Conservation (phyloP, 2,329 filamentous ascomycete genomes). For the Fusarium coffeatum region DNA sequence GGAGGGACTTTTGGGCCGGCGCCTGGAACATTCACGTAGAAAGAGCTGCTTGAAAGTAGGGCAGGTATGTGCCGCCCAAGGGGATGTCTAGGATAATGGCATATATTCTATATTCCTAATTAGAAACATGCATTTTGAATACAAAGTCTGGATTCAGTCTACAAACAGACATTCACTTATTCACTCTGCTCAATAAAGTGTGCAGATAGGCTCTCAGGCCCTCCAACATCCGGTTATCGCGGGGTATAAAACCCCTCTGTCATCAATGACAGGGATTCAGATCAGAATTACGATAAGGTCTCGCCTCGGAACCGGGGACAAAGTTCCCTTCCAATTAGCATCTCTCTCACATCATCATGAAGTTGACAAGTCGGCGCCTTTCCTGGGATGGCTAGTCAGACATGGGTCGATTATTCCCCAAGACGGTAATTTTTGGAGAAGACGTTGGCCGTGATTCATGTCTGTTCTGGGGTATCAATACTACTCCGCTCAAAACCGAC, state of each 20-base stretch:
- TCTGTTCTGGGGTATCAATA: background rate
- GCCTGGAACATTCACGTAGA: constrained; percentile 29
- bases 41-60: background rate
- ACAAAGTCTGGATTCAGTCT: background rate
- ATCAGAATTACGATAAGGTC: background rate
- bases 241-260: background rate
- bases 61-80: background rate
- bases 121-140: background rate
- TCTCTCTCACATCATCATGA: background rate
- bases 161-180: background rate
- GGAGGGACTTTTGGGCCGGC: constrained; percentile 49
- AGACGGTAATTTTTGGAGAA: constrained; percentile 27
- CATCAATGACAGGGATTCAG: background rate
- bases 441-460: background rate
- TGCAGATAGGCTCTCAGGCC: background rate
- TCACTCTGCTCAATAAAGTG: background rate
- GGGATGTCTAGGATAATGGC: background rate
- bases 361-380: background rate
- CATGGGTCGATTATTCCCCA: background rate
- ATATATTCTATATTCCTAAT: background rate
- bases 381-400: background rate
- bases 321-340: constrained; percentile 40
- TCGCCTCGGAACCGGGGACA: constrained; percentile 7
- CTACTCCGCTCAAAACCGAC: background rate
- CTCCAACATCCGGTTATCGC: background rate